Evolutionary conservation across 257 asterid genomes (phyloP).

Genomic region (Solanum boliviense): DNA sequence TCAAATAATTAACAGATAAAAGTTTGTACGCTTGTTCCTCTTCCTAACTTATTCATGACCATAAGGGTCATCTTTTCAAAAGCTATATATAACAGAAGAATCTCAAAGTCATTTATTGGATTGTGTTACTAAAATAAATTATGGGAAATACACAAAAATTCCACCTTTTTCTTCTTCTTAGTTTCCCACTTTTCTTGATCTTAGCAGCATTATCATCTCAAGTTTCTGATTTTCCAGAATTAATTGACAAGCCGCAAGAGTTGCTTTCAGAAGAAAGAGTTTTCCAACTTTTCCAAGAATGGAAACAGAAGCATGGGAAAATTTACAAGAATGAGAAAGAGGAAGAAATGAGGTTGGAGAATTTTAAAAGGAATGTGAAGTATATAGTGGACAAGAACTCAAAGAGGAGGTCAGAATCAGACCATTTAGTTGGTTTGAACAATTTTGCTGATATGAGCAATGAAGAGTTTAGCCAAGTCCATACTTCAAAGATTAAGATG

Average conservation of each 20-base stretch:
- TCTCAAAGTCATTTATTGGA: neutral
- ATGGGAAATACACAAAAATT: neutral
- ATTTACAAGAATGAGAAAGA: constrained; percentile 8
- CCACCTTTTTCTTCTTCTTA: neutral
- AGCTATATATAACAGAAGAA: neutral
- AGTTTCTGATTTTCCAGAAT: neutral
- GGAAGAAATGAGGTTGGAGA: constrained; percentile 9
- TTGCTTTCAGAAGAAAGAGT: constrained; percentile 6
- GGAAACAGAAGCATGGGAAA: constrained; percentile 19
- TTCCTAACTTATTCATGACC: neutral
- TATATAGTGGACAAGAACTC: constrained; percentile 11
- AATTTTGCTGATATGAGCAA: constrained; percentile 24
- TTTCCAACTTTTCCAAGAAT: constrained; percentile 7
- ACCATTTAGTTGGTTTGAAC: constrained; percentile 14
- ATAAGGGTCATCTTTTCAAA: neutral
- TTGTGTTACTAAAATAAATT: neutral
- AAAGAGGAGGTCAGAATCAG: neutral
- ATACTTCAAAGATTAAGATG: neutral
- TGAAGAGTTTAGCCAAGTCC: constrained; percentile 11
- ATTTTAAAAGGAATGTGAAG: constrained; percentile 11
- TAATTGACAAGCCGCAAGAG: neutral
- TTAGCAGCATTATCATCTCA: neutral
- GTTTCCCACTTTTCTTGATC: neutral
- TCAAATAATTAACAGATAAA: neutral
- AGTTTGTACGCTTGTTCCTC: neutral